Base-by-base conservation (phyloP, 305 asterid species). In the Solanum chacoense region DNA sequence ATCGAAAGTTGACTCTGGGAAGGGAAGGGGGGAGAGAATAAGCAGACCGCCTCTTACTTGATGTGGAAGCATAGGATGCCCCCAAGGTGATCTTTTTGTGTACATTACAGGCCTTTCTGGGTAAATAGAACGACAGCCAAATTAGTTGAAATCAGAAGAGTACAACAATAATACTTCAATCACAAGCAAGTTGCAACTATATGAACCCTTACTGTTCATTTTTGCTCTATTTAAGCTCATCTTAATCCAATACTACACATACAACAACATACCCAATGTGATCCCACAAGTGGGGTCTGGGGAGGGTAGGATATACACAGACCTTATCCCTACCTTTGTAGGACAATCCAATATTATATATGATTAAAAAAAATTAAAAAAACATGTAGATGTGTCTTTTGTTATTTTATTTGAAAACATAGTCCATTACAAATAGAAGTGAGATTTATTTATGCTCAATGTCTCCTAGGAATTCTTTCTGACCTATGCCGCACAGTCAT, bases 21-120 rank as follows among this genome's bases (percentile, higher is more conserved):
- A 71, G 24, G 69, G 74, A 12, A 65, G 88, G 81, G 37, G 88
- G 55, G 79, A 28, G 83, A 85, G 84, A 65, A 80, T 90, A 36
- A 71, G 45, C 29, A 11, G n/a, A 83, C 31, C 65, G 26, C 75
- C 75, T 11, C 90, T 88, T 91, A 97, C 98, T 98, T 90, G 87
- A 92, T 94, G 99, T 13, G 98, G 99, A 91, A 97, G 98, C 86
- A 93, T 78, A 37, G 92, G 65, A 55, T 92, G 96, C 50, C 96
- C 94, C 99, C 95, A 93, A 7, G 98, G 93, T 32, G 96, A 90
- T 85, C 94, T 91, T 93, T 93, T 96, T 74, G 94, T 85, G 89
- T 95, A 95, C 93, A 96, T 11, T 79, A 97, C 94, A 10, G 99
- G 99, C 91, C 94, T 94, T 85, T 93, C 99, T 97, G 95, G 88